Conservation (phyloP, 148 eudicot species). For the Heliamphora exappendiculata region DNA sequence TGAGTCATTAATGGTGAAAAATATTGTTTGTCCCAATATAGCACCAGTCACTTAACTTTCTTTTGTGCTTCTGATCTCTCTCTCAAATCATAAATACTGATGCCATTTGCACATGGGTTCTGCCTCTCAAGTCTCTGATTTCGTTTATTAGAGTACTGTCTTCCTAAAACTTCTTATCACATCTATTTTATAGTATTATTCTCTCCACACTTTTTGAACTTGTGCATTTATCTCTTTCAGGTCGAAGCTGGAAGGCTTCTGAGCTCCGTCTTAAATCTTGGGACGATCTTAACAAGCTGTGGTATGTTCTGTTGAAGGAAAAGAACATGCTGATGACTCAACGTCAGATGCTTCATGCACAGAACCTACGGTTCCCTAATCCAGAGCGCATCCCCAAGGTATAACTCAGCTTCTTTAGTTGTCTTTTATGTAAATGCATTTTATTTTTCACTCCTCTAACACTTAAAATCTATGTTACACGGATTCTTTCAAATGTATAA, state of each 20-base stretch:
- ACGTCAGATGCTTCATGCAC: conserved; percentile 86
- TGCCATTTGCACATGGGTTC: not conserved
- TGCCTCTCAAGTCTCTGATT: not conserved
- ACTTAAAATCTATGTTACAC: too few relatives aligned
- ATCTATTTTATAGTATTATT: not conserved
- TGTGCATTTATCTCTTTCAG: conserved; percentile 26
- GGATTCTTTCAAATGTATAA: too few relatives aligned
- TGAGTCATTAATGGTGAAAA: not conserved
- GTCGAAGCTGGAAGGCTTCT: conserved; percentile 88
- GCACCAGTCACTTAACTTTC: not conserved
- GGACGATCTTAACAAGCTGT: conserved; percentile 86
- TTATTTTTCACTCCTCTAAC: not conserved
- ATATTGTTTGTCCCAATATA: not conserved
- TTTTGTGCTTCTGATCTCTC: not conserved
- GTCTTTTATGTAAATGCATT: not conserved
- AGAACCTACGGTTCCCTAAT: conserved; percentile 69
- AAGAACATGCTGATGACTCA: conserved; percentile 93
- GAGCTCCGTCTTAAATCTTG: conserved; percentile 90
- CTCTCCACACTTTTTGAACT: not conserved
- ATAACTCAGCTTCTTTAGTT: not conserved
- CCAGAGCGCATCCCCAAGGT: conserved; percentile 94
- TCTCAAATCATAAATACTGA: not conserved
- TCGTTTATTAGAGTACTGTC: not conserved
- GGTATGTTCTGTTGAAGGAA: conserved; percentile 90
- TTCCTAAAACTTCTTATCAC: not conserved